Evolutionary conservation across 257 asterid species (phyloP), one percentile per base, ranked within the genome.

Genomic region (Voacanga thouarsii): DNA sequence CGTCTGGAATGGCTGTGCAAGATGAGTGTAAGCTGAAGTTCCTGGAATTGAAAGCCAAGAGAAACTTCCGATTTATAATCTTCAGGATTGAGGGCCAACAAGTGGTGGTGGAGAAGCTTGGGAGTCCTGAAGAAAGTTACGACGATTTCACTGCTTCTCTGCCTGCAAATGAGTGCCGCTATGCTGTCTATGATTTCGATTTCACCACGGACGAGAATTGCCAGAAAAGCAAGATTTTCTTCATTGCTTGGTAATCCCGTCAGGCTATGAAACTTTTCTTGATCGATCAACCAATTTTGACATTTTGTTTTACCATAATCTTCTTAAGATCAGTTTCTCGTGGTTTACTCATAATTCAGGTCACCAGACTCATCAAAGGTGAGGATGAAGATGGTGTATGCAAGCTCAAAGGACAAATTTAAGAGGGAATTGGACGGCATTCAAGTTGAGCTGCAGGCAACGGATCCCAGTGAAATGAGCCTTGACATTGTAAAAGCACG

Each of bases 201-300:
- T 82, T 82, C 77, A 78, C 59, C 66, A 82, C 85, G 15, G 44
- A 53, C n/a, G 85, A 82, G 65, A 82, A 82, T 44, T 76, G 77
- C 60, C 85, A 82, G 77, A 82, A 82, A 70, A 78, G 82, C 85
- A 82, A 82, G 82, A 77, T 82, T 78, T 82, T 77, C 80, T 82
- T 82, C 66, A 59, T 82, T n/a, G 82, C 85, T 5, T 82, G 85
- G 85, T 82, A 74, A 63, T 12, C 11, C 1, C 28, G 5, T 26
- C 5, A 1, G 0, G 3, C 12, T 44, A 10, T 18, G 49, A 23
- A 44, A 44, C 47, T 1, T 44, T 43, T 70, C 44, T 12, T 49
- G 53, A 49, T 49, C 16, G 15, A 12, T 33, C 37, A 33, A 47
- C 15, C 53, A 12, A 47, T 47, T 1, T 47, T 8, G 53, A 11